These are phyloP conservation scores for Achaetomiella virescens DNA, from an alignment of 495 filamentous ascomycete species.

Conservation along the genomic window DNA sequence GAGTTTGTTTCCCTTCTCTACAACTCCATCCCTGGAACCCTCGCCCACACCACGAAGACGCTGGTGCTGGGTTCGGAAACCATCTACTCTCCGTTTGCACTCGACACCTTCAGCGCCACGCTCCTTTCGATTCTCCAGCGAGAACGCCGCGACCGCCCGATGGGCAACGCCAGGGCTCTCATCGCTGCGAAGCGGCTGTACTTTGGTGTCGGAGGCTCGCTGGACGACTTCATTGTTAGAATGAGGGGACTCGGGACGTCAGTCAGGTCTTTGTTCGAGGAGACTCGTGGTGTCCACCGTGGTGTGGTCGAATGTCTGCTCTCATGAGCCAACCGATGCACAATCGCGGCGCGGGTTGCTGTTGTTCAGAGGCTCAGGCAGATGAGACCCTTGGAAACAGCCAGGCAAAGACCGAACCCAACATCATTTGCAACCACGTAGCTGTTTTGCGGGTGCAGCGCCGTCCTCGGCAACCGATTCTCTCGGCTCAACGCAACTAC, in stretches of 20 bases:
- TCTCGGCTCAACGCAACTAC: background rate
- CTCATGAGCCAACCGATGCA: slow-evolving; percentile 8
- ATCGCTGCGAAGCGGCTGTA: slow-evolving; percentile 90
- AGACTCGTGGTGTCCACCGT: slow-evolving; percentile 52
- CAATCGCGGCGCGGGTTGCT: background rate
- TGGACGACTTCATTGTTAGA: slow-evolving; percentile 75
- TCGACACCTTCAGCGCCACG: slow-evolving; percentile 66
- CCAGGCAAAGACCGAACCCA: too few relatives aligned
- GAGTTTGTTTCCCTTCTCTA: slow-evolving; percentile 57
- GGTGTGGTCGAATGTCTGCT: slow-evolving; percentile 45
- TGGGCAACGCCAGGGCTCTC: slow-evolving; percentile 53
- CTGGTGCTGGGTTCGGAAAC: slow-evolving; percentile 86
- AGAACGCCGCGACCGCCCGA: slow-evolving; percentile 38
- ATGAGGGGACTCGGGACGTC: slow-evolving; percentile 49
- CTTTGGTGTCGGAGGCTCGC: slow-evolving; percentile 90
- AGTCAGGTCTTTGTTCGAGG: slow-evolving; percentile 57
- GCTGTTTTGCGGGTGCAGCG: background rate
- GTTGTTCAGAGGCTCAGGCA: too few relatives aligned
- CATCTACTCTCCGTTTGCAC: slow-evolving; percentile 79
- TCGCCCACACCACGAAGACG: slow-evolving; percentile 21
- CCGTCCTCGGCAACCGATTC: background rate
- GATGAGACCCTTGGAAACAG: too few relatives aligned
- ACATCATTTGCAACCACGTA: too few relatives aligned
- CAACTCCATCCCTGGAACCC: slow-evolving; percentile 20
- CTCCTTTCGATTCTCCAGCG: slow-evolving; percentile 57